Evolutionary conservation across 768 basidiomycete species (phyloP).

Genomic region (Panaeolus papilionaceus): DNA sequence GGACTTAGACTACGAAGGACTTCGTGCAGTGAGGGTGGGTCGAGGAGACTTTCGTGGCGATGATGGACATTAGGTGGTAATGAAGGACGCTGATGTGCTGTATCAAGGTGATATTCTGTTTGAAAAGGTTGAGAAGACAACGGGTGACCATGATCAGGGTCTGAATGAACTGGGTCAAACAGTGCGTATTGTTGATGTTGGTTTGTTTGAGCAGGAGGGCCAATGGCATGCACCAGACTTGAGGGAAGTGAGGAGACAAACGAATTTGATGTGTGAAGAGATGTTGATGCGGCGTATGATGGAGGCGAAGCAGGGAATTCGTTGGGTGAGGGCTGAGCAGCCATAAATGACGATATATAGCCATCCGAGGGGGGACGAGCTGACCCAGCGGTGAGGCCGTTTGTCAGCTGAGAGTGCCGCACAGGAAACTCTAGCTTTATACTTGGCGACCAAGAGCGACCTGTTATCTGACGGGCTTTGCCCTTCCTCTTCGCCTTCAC

Average conservation of each 20-base stretch:
- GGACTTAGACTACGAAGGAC: constrained; percentile 54
- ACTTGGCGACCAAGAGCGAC: constrained; percentile 42
- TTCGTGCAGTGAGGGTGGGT: constrained; percentile 40
- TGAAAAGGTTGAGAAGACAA: neutral
- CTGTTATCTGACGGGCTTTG: constrained; percentile 41
- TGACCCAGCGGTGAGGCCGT: constrained; percentile 19
- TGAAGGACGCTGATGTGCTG: neutral
- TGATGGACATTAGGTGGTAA: neutral
- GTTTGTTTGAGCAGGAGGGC: neutral
- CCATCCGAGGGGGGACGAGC: constrained; percentile 19
- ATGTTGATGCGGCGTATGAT: constrained; percentile 27
- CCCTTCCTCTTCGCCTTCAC: constrained; percentile 41
- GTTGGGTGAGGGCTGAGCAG: constrained; percentile 25
- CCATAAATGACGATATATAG: constrained; percentile 17
- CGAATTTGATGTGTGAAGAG: constrained; percentile 14
- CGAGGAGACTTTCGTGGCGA: constrained; percentile 29
- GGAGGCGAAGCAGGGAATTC: constrained; percentile 35
- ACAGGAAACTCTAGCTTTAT: constrained; percentile 42
- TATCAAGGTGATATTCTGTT: constrained; percentile 22
- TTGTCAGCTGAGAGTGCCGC: constrained; percentile 30
- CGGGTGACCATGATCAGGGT: neutral
- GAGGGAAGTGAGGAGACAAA: constrained; percentile 1
- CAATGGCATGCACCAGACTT: neutral
- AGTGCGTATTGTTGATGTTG: neutral
- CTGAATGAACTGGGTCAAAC: neutral